Evolutionary conservation across 148 eudicot genomes (phyloP), one percentile per base, ranked within the genome.

Genomic region (Hydrangea macrophylla): DNA sequence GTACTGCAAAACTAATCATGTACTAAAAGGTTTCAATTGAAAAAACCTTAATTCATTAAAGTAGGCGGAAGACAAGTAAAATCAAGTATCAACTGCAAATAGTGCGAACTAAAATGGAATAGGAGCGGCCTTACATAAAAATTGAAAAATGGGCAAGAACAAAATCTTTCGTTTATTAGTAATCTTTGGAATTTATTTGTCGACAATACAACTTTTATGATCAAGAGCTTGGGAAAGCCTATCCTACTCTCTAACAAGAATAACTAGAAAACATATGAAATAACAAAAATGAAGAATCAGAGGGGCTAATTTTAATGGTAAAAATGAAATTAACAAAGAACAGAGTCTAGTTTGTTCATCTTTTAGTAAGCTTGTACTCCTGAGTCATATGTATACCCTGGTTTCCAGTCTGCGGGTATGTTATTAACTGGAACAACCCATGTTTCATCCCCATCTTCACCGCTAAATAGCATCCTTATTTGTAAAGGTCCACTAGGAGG

Each of bases 381-480:
- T 13, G 96, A 75, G 73, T 90, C 96, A 74, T 90, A 88, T 51
- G 73, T 77, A 44, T 78, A 79, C 68, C 91, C 96, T 51, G 80
- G 74, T 73, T 75, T 77, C 96, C 96, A 90, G 64, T 88, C 78
- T 28, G 76, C 64, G 2, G 96, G 92, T 59, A 90, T 80, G 53
- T 77, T 69, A 39, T 83, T 85, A 32, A 76, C 78, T 15, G 96
- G 89, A 65, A 82, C 84, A 15, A 90, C 65, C 93, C 96, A 88
- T 27, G 57, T 63, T 67, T 86, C 87, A 23, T 82, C 82, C 54
- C 79, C 82, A 35, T 80, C 83, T 50, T 83, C 88, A 9, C 70
- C 90, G 11, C 92, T 88, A 36, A 85, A 77, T 56, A 90, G 73
- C 96, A 90, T 88, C 72, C 93, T 88, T 27, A 88, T 45, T 0